Evolutionary conservation across 2,329 filamentous ascomycete species (phyloP).

Genomic region (Arthrocladium fulminans): DNA sequence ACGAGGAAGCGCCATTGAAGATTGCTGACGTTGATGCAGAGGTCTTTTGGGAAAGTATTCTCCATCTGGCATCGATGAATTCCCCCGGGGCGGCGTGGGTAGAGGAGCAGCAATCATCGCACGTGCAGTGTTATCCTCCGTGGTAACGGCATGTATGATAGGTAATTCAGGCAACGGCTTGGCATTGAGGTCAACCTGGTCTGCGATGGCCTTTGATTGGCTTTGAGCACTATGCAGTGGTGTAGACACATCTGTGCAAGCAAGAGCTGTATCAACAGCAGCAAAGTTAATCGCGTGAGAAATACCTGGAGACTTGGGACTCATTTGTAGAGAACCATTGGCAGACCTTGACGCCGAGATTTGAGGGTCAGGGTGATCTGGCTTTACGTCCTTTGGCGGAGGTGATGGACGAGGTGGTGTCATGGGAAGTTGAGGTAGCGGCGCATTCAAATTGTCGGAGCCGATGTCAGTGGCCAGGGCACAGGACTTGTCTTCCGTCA

Average conservation of each 20-base stretch:
- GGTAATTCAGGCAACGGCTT: conserved; percentile 18
- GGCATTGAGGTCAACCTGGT: conserved; percentile 7
- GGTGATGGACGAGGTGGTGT: conserved; percentile 23
- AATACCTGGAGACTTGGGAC: neutral
- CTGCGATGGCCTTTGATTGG: conserved; percentile 9
- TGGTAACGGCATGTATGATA: conserved; percentile 22
- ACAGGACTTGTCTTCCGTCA: neutral
- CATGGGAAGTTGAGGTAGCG: conserved; percentile 27
- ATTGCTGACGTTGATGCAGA: conserved; percentile 5
- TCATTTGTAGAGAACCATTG: neutral
- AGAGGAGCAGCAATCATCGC: conserved; percentile 17
- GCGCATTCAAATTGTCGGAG: conserved; percentile 3
- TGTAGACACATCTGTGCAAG: conserved; percentile 10
- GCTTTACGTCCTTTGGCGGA: conserved; percentile 15
- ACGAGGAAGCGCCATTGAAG: neutral
- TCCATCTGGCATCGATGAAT: neutral
- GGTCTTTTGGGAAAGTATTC: neutral
- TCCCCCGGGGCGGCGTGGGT: conserved; percentile 5
- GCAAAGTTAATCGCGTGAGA: neutral
- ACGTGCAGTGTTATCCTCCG: conserved; percentile 18
- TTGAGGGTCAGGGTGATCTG: neutral
- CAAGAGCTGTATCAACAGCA: neutral
- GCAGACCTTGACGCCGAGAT: neutral
- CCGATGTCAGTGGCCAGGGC: neutral
- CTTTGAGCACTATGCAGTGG: conserved; percentile 1